Evolutionary conservation across 2,329 filamentous ascomycete genomes (phyloP).

Genomic region (Neofusicoccum parvum): DNA sequence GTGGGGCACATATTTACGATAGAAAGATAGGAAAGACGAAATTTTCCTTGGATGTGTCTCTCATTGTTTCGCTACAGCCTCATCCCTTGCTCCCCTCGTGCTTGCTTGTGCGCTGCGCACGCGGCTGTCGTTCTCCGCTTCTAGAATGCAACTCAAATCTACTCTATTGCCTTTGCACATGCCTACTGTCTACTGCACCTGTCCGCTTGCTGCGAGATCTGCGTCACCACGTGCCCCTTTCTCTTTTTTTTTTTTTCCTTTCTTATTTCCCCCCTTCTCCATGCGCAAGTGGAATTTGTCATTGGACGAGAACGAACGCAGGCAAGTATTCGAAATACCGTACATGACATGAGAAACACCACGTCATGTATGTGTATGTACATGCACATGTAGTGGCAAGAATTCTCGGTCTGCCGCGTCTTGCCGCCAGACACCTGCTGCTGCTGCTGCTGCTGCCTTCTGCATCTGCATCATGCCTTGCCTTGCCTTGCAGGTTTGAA

Average conservation of each 20-base stretch:
- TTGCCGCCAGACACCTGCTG: too few relatives aligned
- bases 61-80: not conserved
- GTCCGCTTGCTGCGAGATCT: not conserved
- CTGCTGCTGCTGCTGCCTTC: too few relatives aligned
- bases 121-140: not conserved
- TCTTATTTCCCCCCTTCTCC: not conserved
- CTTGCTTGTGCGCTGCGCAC: not conserved
- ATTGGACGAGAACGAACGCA: not conserved
- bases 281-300: not conserved
- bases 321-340: slow-evolving; percentile 1
- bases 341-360: not conserved
- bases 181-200: too few relatives aligned
- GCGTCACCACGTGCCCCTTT: not conserved
- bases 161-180: not conserved
- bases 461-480: too few relatives aligned
- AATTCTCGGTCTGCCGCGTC: too few relatives aligned
- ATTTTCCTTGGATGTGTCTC: not conserved
- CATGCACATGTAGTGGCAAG: too few relatives aligned
- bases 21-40: not conserved
- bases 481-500: too few relatives aligned
- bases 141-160: not conserved
- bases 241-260: not conserved
- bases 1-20: not conserved
- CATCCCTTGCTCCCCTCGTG: not conserved
- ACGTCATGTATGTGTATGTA: not conserved